Evolutionary conservation across 148 eudicot species (phyloP).

Genomic region (Rhododendron simsii): DNA sequence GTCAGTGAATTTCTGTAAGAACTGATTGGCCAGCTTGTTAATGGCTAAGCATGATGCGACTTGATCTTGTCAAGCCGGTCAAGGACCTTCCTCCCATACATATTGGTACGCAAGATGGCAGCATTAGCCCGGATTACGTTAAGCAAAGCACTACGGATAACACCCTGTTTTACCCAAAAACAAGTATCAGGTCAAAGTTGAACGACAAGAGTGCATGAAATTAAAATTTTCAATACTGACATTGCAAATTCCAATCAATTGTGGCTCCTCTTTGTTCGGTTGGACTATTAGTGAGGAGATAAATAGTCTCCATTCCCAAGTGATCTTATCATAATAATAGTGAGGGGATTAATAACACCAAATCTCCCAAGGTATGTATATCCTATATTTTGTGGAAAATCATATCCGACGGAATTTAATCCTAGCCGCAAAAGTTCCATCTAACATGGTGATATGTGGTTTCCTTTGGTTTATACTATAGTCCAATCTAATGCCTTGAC

Average conservation of each 20-base stretch:
- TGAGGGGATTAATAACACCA: neutral
- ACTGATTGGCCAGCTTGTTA: neutral
- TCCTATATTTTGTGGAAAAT: neutral
- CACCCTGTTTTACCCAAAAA: conserved; percentile 25
- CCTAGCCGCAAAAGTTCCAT: neutral
- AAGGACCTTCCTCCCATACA: conserved; percentile 46
- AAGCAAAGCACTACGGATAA: conserved; percentile 13
- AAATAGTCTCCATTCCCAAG: neutral
- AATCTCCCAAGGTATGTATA: neutral
- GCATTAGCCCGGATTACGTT: conserved; percentile 21
- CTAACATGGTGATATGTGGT: neutral
- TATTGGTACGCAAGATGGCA: conserved; percentile 38
- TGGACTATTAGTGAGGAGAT: neutral
- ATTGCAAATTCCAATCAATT: neutral
- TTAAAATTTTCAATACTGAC: too few species aligned
- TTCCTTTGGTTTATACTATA: neutral
- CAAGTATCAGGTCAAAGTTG: neutral
- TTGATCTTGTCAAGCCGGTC: conserved; percentile 26
- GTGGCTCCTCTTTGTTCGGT: neutral
- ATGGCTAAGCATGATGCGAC: neutral
- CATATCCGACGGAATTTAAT: neutral
- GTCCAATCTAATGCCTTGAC: neutral
- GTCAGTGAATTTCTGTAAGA: neutral
- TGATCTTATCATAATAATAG: neutral
- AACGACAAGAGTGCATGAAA: neutral